Base-by-base conservation (phyloP, 2,329 filamentous ascomycete species). In the Clarireedia sp. region DNA sequence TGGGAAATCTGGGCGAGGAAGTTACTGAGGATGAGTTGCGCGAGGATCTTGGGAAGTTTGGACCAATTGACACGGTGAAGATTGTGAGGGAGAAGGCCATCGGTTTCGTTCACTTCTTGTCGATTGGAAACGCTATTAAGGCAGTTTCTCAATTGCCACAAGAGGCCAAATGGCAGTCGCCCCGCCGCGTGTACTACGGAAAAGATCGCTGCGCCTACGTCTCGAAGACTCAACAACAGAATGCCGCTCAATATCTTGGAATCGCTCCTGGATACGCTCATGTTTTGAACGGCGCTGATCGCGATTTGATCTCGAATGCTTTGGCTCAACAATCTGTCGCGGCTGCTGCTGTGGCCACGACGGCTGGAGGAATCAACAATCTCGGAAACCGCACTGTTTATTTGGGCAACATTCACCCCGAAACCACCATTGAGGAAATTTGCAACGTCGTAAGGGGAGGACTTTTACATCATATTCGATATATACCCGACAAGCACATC, bases 401-500 rank as follows among this genome's bases (percentile, higher is more conserved):
- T 70, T 80, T 99, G 6, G 94, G 94, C 64, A 99, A 99, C 73
- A 99, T 99, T 62, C 94, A 99, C 71, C 94, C 94, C 0, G 94
- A 99, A 75, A 99, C 94, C 1, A 97, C 92, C 2, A 95, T 97
- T 64, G 94, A 99, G 75, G 94, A 99, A 75, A 99, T 99, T 70
- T 99, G 94, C 80, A 99, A 99, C 68, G 94, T 99, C 56, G 94
- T 99, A 51, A 85, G 94, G 62, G 94, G 94, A 57, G 94, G 94
- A 65, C 81, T 99, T 62, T 79, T 99, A 66, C 94, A 99, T 72
- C 94, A 99, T 72, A 95, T 99, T 71, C 90, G 94, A 64, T 99
- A 97, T 74, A 99, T 99, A 66, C 94, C 94, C 6, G 94, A 99
- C 76, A 99, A 99, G 82, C 94, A 99, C 74, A 99, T 99, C 65